Evolutionary conservation across 331 rosid species (phyloP), one percentile per base, ranked within the genome.

Genomic region (Pyrus hybrid): DNA sequence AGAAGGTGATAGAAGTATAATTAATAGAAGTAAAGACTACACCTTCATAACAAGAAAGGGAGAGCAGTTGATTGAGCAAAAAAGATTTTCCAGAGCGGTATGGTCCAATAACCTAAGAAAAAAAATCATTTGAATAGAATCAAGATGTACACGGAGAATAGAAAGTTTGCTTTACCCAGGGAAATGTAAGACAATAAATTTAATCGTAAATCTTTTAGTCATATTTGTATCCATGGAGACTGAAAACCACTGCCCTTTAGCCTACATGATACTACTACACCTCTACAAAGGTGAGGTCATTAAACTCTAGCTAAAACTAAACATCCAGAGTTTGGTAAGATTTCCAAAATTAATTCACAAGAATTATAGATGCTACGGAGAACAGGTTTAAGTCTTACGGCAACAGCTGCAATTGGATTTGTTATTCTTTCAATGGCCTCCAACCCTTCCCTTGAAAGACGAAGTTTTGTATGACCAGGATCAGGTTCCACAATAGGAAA

Each of bases 11-110:
- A 49, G 76, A 69, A 62, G 13, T 51, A 10, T 61, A 58, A 70
- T 35, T 3, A 80, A 73, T 43, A 68, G 77, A 63, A 74, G 21
- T 43, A 71, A 68, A 67, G 76, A 71, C 62, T 5, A 67, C 75
- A 90, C 99, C 99, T 94, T 92, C 96, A 84, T 89, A 73, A 78
- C 99, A 94, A 82, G 97, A 90, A 87, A 94, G 97, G 70, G 99
- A 92, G 76, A 94, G 99, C 64, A 94, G 96, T 76, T 94, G 99
- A 76, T 94, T 94, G 71, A 94, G 97, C 85, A 94, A 88, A 87
- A 92, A 94, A 5, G 97, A 94, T 79, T 94, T 94, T 80, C 99
- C 99, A 47, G 97, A 94, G 73, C 99, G 97, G 81, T 94, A 89
- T 2, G 97, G 99, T 77, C 99, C 99, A 85, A 94, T 94, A 79